These are phyloP conservation scores for Trypanosoma cruzi DNA, from an alignment of 208 protist genomes.

Conservation along the genomic window DNA sequence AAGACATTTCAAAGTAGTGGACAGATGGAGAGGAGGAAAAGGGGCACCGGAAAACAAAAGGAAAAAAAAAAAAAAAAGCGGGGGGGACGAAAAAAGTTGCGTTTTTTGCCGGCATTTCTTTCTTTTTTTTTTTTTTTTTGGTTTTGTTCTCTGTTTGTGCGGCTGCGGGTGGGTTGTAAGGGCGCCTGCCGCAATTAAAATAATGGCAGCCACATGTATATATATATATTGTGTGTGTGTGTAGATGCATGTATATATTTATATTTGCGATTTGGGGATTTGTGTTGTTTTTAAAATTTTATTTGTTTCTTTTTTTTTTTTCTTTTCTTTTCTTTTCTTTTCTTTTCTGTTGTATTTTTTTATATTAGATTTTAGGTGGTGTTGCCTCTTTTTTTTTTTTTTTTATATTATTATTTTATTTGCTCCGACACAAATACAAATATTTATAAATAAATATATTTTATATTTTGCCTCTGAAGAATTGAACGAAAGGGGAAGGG, in stretches of 20 bases:
- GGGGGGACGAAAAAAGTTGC: neutral
- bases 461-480: too few species aligned
- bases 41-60: neutral
- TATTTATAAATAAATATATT: too few species aligned
- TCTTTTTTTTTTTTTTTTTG: slow-evolving; percentile 15
- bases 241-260: too few species aligned
- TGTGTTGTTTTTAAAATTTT: too few species aligned
- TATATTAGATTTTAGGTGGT: too few species aligned
- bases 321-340: neutral
- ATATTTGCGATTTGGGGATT: too few species aligned
- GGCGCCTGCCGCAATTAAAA: neutral
- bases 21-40: too few species aligned
- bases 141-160: neutral
- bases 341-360: too few species aligned
- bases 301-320: neutral
- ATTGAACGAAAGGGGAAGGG: neutral
- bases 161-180: neutral
- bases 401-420: neutral
- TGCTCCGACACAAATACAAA: neutral
- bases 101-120: neutral
- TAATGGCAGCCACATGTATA: too few species aligned
- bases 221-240: too few species aligned
- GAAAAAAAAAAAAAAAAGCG: neutral
- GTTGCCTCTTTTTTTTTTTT: neutral
- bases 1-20: too few species aligned